phyloP scores from a whole-genome alignment of 2,329 filamentous ascomycete species.

The Fusarium sp. region DNA sequence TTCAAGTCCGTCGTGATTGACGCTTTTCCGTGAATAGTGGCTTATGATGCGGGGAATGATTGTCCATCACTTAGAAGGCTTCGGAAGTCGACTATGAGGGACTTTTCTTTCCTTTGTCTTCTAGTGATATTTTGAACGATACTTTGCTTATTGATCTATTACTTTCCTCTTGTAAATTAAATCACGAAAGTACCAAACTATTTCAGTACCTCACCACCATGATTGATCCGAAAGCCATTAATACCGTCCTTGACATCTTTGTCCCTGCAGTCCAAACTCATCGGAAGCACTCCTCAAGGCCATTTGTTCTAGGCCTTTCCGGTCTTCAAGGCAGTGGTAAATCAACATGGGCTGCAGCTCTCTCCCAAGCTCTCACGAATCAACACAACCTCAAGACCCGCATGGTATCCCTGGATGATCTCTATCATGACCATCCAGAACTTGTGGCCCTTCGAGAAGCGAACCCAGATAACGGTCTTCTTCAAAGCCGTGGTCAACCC shows the following conservation, averaged over 20 bases:
- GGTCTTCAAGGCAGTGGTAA: slow-evolving; percentile 45
- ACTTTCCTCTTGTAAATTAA: accelerated
- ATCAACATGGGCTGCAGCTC: slow-evolving; percentile 43
- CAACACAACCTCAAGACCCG: slow-evolving; percentile 35
- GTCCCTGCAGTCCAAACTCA: slow-evolving; percentile 34
- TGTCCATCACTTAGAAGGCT: not conserved
- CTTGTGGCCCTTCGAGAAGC: slow-evolving; percentile 32
- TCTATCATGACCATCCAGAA: slow-evolving; percentile 36
- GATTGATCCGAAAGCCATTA: slow-evolving; percentile 40
- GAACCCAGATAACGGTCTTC: slow-evolving; percentile 34
- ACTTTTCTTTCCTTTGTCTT: not conserved
- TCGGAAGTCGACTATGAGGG: not conserved
- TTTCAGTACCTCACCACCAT: not conserved
- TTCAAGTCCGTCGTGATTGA: slow-evolving; percentile 2
- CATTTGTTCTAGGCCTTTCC: slow-evolving; percentile 40
- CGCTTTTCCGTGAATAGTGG: slow-evolving; percentile 8
- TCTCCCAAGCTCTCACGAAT: slow-evolving; percentile 24
- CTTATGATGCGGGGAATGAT: slow-evolving; percentile 21
- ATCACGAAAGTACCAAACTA: not conserved
- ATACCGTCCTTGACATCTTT: slow-evolving; percentile 32
- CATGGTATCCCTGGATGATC: slow-evolving; percentile 37
- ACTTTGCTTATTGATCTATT: not conserved
- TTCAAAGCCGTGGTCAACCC: slow-evolving; percentile 39
- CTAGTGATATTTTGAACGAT: not conserved
- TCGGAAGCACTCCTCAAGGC: slow-evolving; percentile 12